These are phyloP conservation scores for Zygoascus sp. DNA, from an alignment of 1,139 yeast species.

Conservation along the genomic window DNA sequence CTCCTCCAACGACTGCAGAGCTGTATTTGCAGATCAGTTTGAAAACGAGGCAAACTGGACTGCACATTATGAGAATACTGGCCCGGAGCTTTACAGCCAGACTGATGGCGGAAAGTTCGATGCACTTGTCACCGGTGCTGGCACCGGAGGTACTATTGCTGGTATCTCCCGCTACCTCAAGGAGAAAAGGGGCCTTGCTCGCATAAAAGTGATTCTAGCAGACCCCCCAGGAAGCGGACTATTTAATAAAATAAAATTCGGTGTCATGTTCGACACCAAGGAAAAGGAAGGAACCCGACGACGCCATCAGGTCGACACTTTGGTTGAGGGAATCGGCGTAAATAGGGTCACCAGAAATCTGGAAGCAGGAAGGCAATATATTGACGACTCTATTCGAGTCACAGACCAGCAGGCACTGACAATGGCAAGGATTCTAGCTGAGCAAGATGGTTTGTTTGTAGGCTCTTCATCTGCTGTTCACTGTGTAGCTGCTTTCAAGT, in stretches of 20 bases:
- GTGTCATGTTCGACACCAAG: constrained; percentile 87
- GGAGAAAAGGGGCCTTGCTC: constrained; percentile 35
- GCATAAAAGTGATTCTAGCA: constrained; percentile 54
- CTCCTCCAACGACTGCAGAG: constrained; percentile 35
- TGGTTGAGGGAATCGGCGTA: constrained; percentile 90
- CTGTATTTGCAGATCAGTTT: constrained; percentile 91
- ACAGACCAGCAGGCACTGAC: constrained; percentile 72
- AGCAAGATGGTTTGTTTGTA: constrained; percentile 81
- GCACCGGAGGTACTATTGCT: constrained; percentile 76
- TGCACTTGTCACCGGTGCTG: constrained; percentile 75
- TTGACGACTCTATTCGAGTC: constrained; percentile 79
- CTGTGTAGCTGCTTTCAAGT: constrained; percentile 79
- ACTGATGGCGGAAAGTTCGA: constrained; percentile 54
- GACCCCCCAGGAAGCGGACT: constrained; percentile 97
- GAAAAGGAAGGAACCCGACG: constrained; percentile 92
- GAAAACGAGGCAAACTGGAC: constrained; percentile 91
- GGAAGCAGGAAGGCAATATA: constrained; percentile 49
- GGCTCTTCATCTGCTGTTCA: constrained; percentile 92
- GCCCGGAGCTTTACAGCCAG: constrained; percentile 82
- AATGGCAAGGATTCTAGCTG: constrained; percentile 82
- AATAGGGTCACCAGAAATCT: constrained; percentile 83
- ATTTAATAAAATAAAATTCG: constrained; percentile 74
- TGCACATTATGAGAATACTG: constrained; percentile 76
- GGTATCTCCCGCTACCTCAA: constrained; percentile 79
- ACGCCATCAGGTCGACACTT: constrained; percentile 92